A percentile compares a stretch with the other conserved stretches of the same genome.
Evolutionary conservation across 331 rosid genomes (phyloP).

Genomic region (Erythrophleum ivorense): DNA sequence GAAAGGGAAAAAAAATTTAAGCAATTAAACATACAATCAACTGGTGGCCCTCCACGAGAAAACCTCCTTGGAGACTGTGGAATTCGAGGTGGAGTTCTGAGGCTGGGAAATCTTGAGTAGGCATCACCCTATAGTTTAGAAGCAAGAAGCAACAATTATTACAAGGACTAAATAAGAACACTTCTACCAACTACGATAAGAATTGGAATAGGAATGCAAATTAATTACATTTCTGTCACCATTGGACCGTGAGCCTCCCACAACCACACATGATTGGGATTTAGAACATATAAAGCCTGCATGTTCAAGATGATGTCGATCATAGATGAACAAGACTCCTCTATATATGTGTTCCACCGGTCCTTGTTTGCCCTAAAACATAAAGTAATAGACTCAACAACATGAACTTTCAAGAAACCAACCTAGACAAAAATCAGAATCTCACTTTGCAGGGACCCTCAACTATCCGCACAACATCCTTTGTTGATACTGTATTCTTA

Average conservation of each 20-base stretch:
- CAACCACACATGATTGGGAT: slow-evolving; percentile 83
- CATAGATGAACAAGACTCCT: slow-evolving; percentile 82
- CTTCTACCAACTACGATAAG: background rate
- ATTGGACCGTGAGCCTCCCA: slow-evolving; percentile 90
- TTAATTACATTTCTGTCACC: slow-evolving; percentile 80
- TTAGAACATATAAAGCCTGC: slow-evolving; percentile 95
- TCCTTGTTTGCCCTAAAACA: slow-evolving; percentile 89
- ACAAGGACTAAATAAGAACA: slow-evolving; percentile 2
- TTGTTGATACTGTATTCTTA: slow-evolving; percentile 74
- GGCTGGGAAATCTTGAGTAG: slow-evolving; percentile 61
- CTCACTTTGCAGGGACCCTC: slow-evolving; percentile 95
- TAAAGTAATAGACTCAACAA: slow-evolving; percentile 18
- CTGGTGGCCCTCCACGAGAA: slow-evolving; percentile 81
- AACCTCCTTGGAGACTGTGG: slow-evolving; percentile 83
- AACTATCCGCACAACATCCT: slow-evolving; percentile 85
- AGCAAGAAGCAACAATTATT: slow-evolving; percentile 13
- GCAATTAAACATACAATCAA: slow-evolving; percentile 59
- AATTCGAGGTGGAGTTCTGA: slow-evolving; percentile 75
- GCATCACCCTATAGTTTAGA: slow-evolving; percentile 71
- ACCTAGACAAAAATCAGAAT: slow-evolving; percentile 39
- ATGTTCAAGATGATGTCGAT: slow-evolving; percentile 98
- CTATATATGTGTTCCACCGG: slow-evolving; percentile 96
- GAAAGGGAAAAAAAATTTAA: background rate
- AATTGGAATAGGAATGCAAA: slow-evolving; percentile 18
- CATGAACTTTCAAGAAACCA: slow-evolving; percentile 35